phyloP scores from a whole-genome alignment of 2,329 filamentous ascomycete species.

The Hawksworthiomyces lignivorus region DNA sequence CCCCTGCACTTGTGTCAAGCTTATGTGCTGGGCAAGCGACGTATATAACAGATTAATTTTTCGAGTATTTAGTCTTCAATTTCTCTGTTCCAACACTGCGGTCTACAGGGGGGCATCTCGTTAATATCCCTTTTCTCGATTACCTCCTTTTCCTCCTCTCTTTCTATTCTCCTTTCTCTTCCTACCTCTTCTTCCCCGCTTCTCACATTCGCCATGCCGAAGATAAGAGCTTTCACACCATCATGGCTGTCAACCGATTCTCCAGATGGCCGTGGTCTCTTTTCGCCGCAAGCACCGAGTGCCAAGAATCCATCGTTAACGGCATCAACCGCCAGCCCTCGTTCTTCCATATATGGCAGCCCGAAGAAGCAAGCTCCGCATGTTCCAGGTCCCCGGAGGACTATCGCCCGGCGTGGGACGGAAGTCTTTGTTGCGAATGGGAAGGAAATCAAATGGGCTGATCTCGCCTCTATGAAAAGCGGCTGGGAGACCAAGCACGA shows the following conservation, averaged over 20 bases:
- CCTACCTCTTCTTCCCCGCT: not conserved
- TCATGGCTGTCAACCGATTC: constrained; percentile 70
- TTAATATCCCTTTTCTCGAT: not conserved
- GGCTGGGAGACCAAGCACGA: constrained; percentile 34
- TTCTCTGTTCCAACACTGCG: too few species aligned
- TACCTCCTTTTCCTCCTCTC: not conserved
- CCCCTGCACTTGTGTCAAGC: too few species aligned
- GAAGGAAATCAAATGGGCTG: constrained; percentile 86
- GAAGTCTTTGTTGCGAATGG: constrained; percentile 86
- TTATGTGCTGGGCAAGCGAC: too few species aligned
- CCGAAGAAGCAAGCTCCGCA: constrained; percentile 32
- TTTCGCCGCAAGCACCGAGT: constrained; percentile 43
- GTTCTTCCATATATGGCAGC: constrained; percentile 2
- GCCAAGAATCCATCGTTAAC: constrained; percentile 20
- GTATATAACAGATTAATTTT: too few species aligned
- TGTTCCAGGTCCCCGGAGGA: constrained; percentile 47
- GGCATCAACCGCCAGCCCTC: constrained; percentile 23
- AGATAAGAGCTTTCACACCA: constrained; percentile 77
- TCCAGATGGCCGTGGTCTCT: constrained; percentile 70
- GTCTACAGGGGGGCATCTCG: too few species aligned
- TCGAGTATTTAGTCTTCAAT: too few species aligned
- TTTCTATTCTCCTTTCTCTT: not conserved
- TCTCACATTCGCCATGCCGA: constrained; percentile 57
- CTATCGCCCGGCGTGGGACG: constrained; percentile 72
- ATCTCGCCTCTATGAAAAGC: constrained; percentile 73